Base-by-base conservation (phyloP, 345 rosid species). In the Stellera chamaejasme region DNA sequence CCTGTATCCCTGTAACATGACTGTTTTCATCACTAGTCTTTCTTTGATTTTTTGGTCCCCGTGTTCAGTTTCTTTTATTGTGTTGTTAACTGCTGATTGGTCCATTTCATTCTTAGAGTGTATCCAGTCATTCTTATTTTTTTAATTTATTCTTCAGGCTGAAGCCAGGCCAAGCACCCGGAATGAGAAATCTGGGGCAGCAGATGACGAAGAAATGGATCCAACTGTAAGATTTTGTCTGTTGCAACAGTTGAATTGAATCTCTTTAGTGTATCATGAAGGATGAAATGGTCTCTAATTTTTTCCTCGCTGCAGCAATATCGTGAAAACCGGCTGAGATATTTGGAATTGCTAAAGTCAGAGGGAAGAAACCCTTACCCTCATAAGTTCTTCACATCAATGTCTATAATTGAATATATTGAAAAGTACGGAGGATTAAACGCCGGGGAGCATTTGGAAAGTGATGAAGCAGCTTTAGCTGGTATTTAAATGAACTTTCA, bases 171-270 rank as follows among this genome's bases (percentile, higher is more conserved):
- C 75, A 4, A 56, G 62, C 52, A 59, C 70, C 11, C 79, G 67
- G 52, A 64, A 45, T 64, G 70, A 66, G 72, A 82, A 74, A 69
- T 52, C 66, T 45, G 72, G 46, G 15, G 81, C 79, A 48, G 93
- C 75, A 55, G 98, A 93, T 69, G 97, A 93, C 53, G 99, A 94
- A 8, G 96, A 94, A 48, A 89, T 90, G 95, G 99, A 94, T 66
- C 90, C 99, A 6, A 90, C 95, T 52, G 99, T 94, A 77, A 28
- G 1, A 25, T 42, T 50, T 45, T 41, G 10, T 19, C 2, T 45
- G n/a, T 50, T 3, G 19, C 11, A 23, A 15, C 13, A 5, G 15
- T 16, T 7, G 27, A 39, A 4, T 36, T 11, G 54, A 16, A 27
- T 55, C 9, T 2, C 12, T 25, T 13, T 5, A 27, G 13, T 32